A percentile compares a stretch with the other conserved stretches of the same genome.
Conservation (phyloP, 2,329 filamentous ascomycete genomes). For the Aphanoascus verrucosus region DNA sequence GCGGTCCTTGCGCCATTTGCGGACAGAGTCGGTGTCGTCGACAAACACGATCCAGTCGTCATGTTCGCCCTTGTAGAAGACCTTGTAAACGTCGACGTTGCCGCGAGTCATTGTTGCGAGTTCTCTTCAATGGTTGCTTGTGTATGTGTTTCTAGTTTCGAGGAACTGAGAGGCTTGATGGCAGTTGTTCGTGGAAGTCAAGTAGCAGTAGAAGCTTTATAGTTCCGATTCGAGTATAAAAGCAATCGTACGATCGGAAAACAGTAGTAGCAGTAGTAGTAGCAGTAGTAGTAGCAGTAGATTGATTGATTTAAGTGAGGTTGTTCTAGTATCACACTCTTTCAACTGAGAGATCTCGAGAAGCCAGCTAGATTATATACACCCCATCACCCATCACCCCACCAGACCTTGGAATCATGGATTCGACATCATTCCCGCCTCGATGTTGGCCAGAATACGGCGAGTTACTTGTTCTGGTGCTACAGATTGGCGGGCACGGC, state of each 20-base stretch:
- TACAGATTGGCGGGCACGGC: background rate
- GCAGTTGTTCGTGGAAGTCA: no score
- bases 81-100: conserved; percentile 60
- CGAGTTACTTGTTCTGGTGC: conserved; percentile 4
- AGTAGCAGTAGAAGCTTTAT: no score
- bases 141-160: no score
- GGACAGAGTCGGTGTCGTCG: conserved; percentile 51
- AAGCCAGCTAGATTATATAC: background rate
- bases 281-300: no score
- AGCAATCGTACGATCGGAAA: no score
- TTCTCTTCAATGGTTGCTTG: background rate
- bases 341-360: background rate
- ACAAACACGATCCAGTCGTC: conserved; percentile 61
- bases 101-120: conserved; percentile 54
- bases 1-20: conserved; percentile 75
- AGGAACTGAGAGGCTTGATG: no score
- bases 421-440: background rate
- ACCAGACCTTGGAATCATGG: background rate
- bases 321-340: no score
- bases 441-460: background rate
- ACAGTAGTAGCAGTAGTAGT: no score
- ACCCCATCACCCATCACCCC: no score
- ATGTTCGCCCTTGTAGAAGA: conserved; percentile 69
- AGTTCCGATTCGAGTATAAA: no score
- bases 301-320: no score